These are phyloP conservation scores for Hypoxylon sp. DNA, from an alignment of 2,329 filamentous ascomycete species.

Conservation along the genomic window DNA sequence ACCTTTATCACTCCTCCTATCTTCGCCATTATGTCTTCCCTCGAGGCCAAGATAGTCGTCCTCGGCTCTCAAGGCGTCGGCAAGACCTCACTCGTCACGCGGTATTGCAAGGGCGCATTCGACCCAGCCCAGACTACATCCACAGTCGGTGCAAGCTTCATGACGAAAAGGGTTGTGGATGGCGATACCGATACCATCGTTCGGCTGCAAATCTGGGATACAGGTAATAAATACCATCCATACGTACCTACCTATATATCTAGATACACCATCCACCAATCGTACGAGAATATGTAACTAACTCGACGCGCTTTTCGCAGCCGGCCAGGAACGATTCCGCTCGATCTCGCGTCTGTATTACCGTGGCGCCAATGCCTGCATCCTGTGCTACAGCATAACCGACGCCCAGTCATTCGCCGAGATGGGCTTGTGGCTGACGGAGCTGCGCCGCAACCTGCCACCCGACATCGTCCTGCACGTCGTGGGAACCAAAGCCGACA, in stretches of 20 bases:
- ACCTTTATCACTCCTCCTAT: neutral
- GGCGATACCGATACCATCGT: conserved; percentile 86
- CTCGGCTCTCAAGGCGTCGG: conserved; percentile 82
- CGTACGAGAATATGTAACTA: conserved; percentile 25
- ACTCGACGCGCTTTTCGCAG: conserved; percentile 43
- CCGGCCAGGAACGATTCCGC: conserved; percentile 93
- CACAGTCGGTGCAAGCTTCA: conserved; percentile 82
- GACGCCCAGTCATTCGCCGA: conserved; percentile 85
- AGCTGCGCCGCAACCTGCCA: conserved; percentile 81
- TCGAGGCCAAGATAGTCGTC: conserved; percentile 84
- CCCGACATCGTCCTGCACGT: conserved; percentile 87
- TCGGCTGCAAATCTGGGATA: conserved; percentile 96
- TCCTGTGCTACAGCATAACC: conserved; percentile 94
- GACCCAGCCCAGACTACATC: conserved; percentile 70
- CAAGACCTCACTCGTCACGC: conserved; percentile 80
- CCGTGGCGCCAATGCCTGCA: conserved; percentile 90
- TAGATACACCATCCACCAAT: neutral
- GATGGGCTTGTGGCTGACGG: conserved; percentile 90
- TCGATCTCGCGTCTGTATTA: conserved; percentile 97
- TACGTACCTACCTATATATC: neutral
- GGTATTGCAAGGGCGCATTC: conserved; percentile 78
- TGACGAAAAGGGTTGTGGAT: conserved; percentile 83
- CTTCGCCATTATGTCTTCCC: conserved; percentile 59
- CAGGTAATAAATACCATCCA: conserved; percentile 58
- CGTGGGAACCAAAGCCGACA: conserved; percentile 93